These are phyloP conservation scores for Trypanosoma theileri DNA, from an alignment of 208 protist species.

Conservation along the genomic window DNA sequence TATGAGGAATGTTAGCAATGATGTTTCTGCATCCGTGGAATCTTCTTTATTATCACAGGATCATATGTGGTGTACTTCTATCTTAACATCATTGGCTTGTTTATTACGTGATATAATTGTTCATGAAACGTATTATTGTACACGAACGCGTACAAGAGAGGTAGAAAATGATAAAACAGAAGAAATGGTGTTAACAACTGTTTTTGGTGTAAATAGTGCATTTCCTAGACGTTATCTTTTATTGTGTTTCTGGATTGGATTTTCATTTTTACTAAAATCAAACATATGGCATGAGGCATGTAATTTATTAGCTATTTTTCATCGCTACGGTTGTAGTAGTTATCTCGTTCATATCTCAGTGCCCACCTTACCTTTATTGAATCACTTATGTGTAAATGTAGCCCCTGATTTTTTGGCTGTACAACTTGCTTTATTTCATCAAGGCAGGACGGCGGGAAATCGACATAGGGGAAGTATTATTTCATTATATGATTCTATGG, in stretches of 20 bases:
- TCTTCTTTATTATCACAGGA: neutral
- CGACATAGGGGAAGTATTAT: neutral
- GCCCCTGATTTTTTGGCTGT: constrained; percentile 20
- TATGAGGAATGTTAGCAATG: neutral
- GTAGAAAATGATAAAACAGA: constrained; percentile 15
- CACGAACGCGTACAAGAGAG: neutral
- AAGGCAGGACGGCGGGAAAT: constrained; percentile 9
- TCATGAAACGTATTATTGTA: constrained; percentile 26
- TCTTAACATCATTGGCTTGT: constrained; percentile 21
- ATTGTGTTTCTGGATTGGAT: constrained; percentile 25
- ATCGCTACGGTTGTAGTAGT: constrained; percentile 22
- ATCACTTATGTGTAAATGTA: neutral
- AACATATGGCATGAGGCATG: constrained; percentile 23
- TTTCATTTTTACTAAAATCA: constrained; percentile 24
- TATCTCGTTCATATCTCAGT: constrained; percentile 18
- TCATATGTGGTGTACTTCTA: constrained; percentile 7
- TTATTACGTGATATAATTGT: constrained; percentile 28
- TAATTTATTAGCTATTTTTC: constrained; percentile 29
- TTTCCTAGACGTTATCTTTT: constrained; percentile 26
- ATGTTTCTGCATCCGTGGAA: neutral
- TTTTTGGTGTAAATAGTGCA: constrained; percentile 23
- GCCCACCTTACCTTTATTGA: neutral
- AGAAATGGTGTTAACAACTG: constrained; percentile 4
- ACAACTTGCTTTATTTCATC: constrained; percentile 26
- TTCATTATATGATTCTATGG: neutral